Evolutionary conservation across 306 rosid species (phyloP), one percentile per base, ranked within the genome.

Genomic region (Erythrophleum fordii): DNA sequence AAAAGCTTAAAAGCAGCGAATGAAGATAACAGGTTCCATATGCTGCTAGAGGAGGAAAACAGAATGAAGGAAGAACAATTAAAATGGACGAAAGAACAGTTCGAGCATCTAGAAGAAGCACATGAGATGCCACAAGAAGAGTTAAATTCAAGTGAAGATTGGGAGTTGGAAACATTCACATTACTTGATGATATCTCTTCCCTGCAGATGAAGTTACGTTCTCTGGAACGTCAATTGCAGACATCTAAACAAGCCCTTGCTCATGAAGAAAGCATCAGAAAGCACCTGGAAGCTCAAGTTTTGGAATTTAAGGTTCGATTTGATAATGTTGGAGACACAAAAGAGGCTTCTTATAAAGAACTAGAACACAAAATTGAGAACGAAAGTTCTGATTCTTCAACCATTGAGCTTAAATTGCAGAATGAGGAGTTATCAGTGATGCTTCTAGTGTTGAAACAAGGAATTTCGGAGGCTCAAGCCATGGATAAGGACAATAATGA

Each of bases 1-100:
- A 88, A 85, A 46, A 68, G 69, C 9, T 77, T 73, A 0, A 75
- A 73, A 51, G 37, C 17, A 5, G 35, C 14, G 2, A 59, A 59
- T 59, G 83, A 88, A 82, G 87, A 92, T 41, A 86, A 82, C 69
- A 26, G 79, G 81, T 31, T 90, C 0, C 64, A 77, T 56, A 81
- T 80, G 69, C 53, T 90, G 22, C 1, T 12, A 26, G 92, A 87
- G 75, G 90, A 93, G 75, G 89, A 88, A 80, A 81, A 35, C 48
- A 80, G 83, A 73, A 87, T 89, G 79, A 48, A 89, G 72, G 86
- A 82, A 89, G 97, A 95, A 62, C 88, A 89, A 80, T 72, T 95
- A 34, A 91, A 93, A 81, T 93, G 95, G 99, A 93, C 91, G 84
- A 90, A 76, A 80, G 97, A 95, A 83, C 97, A 95, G 61, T 89